Base-by-base conservation (phyloP, 306 rosid species). In the Pterocarpus santalinus region DNA sequence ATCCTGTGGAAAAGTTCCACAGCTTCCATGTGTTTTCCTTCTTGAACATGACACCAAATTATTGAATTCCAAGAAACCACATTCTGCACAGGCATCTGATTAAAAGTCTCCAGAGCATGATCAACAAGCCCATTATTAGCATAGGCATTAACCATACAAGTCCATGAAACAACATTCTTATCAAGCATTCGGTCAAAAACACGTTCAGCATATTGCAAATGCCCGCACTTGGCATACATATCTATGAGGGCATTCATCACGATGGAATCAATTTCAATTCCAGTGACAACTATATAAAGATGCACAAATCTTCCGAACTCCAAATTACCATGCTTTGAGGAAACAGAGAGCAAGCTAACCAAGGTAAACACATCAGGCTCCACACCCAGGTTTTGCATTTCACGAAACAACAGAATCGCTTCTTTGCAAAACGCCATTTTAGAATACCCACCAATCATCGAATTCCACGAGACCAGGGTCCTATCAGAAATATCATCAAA, bases 21-120 rank as follows among this genome's bases (percentile, higher is more conserved):
- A 14, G 94, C 94, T 71, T 89, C 92, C 13, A 63, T 60, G 80
- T 80, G 79, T 11, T 13, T 86, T 35, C 97, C 94, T 73, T 86
- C 89, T 78, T 71, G 88, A 46, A 90, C 90, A 87, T 83, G 86
- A 61, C 89, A 87, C 1, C 88, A 85, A 43, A 93, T 93, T 71
- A 93, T 84, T 17, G 97, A 86, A 79, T 91, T 91, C 98, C 98
- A 93, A 16, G 97, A 88, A 78, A 93, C 87, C 73, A 82, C 97
- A 68, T 93, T 93, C 80, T 91, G 86, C 75, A 65, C 69, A 0
- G 91, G 92, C 92, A 90, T 89, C 82, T 83, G 82, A 65, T 89
- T 75, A 61, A 93, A 93, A 36, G 85, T 15, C 22, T 68, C 35
- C 69, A 79, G 73, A 51, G 97, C 90, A 58, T 15, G 34, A 32